Base-by-base conservation (phyloP, 2,329 filamentous ascomycete species). In the Diplodia mutila region DNA sequence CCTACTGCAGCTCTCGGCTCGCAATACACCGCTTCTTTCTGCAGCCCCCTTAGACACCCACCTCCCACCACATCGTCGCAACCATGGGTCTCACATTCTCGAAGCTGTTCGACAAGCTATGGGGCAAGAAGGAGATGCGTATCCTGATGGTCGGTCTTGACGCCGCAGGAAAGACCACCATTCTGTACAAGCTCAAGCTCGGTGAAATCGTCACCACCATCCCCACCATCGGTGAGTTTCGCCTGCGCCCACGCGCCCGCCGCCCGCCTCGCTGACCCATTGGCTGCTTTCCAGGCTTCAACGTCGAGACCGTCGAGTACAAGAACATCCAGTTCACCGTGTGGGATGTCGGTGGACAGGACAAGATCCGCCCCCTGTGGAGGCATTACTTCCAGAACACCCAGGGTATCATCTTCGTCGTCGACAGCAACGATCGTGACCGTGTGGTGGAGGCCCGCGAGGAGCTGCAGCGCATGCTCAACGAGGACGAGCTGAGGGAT, bases 251-350 rank as follows among this genome's bases (percentile, higher is more conserved):
- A 23, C 54, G n/a, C 42, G 21, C 16, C 16, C 54, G 2, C 29
- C 21, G 23, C 23, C 5, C 57, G 21, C 16, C 42, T 34, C 14
- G 46, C 59, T 63, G n/a, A 63, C 59, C 4, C 59, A 63, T 51
- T 63, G 59, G 46, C 27, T 32, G 39, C 51, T 5, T 25, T 16
- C 21, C 32, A 68, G 83, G 94, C 74, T 98, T 98, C 87, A 98
- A 98, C 87, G 95, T 98, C 82, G 95, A 99, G 89, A 98, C 95
- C 67, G 95, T 99, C 82, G 94, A 97, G 82, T 98, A 98, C 88
- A 97, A 97, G 89, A 99, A 99, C 89, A 97, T 97, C 78, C 93
- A 97, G 82, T 99, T 99, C 88, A 98, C 94, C 82, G 95, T 99
- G 81, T 99, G 95, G 95, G 95, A 98, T 87, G 95, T 99, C 79